Base-by-base conservation (phyloP, 2,329 filamentous ascomycete genomes). In the Xylogone sp. region DNA sequence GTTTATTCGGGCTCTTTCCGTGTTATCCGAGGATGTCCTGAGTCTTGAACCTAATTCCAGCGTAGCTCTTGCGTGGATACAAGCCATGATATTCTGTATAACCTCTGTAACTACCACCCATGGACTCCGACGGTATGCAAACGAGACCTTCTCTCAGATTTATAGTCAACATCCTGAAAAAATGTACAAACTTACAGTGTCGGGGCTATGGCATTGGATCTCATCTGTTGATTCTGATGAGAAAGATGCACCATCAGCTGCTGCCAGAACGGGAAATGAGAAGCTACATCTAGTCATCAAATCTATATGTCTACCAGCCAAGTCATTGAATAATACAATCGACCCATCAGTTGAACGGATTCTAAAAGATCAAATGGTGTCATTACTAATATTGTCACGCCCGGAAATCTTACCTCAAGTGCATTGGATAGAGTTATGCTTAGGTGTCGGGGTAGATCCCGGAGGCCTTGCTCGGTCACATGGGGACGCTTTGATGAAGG, bases 381-480 rank as follows among this genome's bases (percentile, higher is more conserved):
- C 82, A 5, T 72, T 97, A 3, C 73, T 96, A 18, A 84, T 96
- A 18, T 75, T 99, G 21, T 87, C 88, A 51, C 87, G 90, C 21
- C 77, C 84, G 19, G 85, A 92, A 53, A 72, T 99, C 31, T 80
- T 97, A 53, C 86, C 90, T 0, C 81, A 82, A 53, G 78, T 84
- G 19, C 88, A 82, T 55, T 99, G 95, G 95, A 97, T 99, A 62
- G 86, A 94, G 42, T 72, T 91, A 2, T 96, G 90, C 63, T 77
- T 97, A 50, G 83, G 83, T 54, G 86, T 88, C 58, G 86, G 86
- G 12, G 75, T 90, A 12, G 94, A 99, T 67, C 94, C 94, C 4
- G 93, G 92, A 18, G 75, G 81, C 20, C 77, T 99, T 51, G 89
- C 87, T 2, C 76, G 76, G 51, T 79, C 83, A 49, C 76, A 85